Evolutionary conservation across 192 early-diverging fungal species (phyloP).

Genomic region (Phlyctochytrium planicorne): DNA sequence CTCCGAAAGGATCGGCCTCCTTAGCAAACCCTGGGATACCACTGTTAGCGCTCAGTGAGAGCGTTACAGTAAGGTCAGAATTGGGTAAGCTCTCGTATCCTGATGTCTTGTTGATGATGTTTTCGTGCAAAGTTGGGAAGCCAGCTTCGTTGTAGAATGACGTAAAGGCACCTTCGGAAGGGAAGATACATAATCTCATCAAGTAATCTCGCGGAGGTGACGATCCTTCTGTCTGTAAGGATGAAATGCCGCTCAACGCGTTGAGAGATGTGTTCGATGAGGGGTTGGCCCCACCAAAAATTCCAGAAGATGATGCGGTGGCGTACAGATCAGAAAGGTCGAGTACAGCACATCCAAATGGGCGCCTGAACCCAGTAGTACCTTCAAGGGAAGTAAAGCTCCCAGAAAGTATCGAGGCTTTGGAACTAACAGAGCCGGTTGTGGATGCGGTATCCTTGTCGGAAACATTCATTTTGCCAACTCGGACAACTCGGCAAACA

Average conservation of each 20-base stretch:
- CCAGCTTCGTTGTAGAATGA: conserved; percentile 43
- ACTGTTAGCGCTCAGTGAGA: conserved; percentile 31
- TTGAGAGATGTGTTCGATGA: too few species aligned
- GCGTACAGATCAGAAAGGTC: conserved; percentile 15
- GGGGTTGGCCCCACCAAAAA: not conserved
- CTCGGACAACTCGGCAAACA: conserved; percentile 60
- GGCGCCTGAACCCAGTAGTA: conserved; percentile 38
- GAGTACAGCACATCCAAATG: conserved; percentile 65
- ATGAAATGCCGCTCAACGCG: not conserved
- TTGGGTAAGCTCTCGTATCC: conserved; percentile 45
- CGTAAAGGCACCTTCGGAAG: conserved; percentile 50
- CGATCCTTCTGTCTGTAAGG: conserved; percentile 2
- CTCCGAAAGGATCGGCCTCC: conserved; percentile 39
- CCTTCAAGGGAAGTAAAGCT: not conserved
- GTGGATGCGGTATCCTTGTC: conserved; percentile 47
- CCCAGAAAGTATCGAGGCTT: conserved; percentile 1
- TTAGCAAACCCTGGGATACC: conserved; percentile 17
- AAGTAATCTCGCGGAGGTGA: conserved; percentile 29
- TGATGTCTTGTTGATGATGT: conserved; percentile 50
- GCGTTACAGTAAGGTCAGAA: conserved; percentile 46
- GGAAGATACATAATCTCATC: conserved; percentile 54
- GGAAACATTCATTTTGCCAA: conserved; percentile 60
- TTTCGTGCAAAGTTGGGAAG: conserved; percentile 53
- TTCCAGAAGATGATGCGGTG: not conserved
- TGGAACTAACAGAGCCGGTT: not conserved